phyloP scores from a whole-genome alignment of 106 monocot species.

The Narthecium ossifragum region DNA sequence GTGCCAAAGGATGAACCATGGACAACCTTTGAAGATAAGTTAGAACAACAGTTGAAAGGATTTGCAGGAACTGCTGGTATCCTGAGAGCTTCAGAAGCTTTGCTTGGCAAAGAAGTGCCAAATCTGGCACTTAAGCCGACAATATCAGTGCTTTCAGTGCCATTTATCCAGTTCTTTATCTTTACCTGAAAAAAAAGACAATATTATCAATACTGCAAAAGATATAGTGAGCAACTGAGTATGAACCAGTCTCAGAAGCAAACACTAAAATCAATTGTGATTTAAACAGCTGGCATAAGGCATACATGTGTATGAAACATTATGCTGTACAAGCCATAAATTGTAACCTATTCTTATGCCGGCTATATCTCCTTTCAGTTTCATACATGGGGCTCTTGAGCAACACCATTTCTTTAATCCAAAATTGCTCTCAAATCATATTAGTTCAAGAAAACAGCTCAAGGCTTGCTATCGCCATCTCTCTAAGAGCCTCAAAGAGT shows the following conservation, averaged over 20 bases:
- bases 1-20: neutral
- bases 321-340: neutral
- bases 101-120: slow-evolving; percentile 54
- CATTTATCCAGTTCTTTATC: slow-evolving; percentile 82
- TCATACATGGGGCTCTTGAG: too few relatives aligned
- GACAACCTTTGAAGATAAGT: slow-evolving; percentile 55
- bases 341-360: neutral
- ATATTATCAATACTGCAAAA: neutral
- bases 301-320: neutral
- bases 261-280: neutral
- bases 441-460: too few relatives aligned
- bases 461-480: too few relatives aligned
- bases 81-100: slow-evolving; percentile 51
- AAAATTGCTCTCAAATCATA: too few relatives aligned
- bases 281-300: neutral
- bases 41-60: slow-evolving; percentile 75
- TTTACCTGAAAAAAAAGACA: slow-evolving; percentile 54
- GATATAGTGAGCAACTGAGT: neutral
- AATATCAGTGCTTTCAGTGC: slow-evolving; percentile 38
- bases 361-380: too few relatives aligned
- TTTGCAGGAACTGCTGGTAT: slow-evolving; percentile 56
- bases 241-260: neutral
- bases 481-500: too few relatives aligned
- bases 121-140: slow-evolving; percentile 89
- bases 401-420: too few relatives aligned